These are phyloP conservation scores for Cordyceps cicadae DNA, from an alignment of 2,329 filamentous ascomycete genomes.

Conservation along the genomic window DNA sequence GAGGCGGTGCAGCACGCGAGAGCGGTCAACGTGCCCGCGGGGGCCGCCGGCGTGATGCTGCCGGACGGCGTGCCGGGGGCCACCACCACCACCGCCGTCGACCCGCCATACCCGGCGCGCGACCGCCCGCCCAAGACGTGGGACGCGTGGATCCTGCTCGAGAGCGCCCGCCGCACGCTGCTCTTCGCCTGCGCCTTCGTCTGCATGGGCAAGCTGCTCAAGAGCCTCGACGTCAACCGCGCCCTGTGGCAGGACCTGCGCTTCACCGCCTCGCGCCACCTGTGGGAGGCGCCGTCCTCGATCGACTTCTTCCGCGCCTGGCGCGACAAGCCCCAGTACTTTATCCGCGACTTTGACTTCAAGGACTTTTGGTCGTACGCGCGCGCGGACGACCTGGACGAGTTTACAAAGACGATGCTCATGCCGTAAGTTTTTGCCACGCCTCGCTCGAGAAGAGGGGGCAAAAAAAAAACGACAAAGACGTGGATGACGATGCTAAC, in stretches of 20 bases:
- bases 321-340: constrained; percentile 33
- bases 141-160: constrained; percentile 38
- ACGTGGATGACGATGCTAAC: background rate
- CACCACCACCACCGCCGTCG: background rate
- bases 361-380: constrained; percentile 30
- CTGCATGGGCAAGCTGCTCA: constrained; percentile 28
- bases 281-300: constrained; percentile 35
- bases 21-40: constrained; percentile 14
- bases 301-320: constrained; percentile 35
- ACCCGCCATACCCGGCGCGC: constrained; percentile 14
- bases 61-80: background rate
- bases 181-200: constrained; percentile 26
- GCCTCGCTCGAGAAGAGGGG: no score
- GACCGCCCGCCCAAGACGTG: constrained; percentile 31
- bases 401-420: constrained; percentile 31
- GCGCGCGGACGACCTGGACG: constrained; percentile 29
- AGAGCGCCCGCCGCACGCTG: constrained; percentile 32
- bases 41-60: constrained; percentile 10
- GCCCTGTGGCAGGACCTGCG: constrained; percentile 12
- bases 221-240: constrained; percentile 15
- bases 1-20: constrained; percentile 11
- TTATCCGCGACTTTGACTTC: constrained; percentile 27
- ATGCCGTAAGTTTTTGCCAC: constrained; percentile 22
- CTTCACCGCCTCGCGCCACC: constrained; percentile 33
- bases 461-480: no score